These are phyloP conservation scores for Carex cristatella DNA, from an alignment of 176 grass and related monocot species.

Conservation along the genomic window DNA sequence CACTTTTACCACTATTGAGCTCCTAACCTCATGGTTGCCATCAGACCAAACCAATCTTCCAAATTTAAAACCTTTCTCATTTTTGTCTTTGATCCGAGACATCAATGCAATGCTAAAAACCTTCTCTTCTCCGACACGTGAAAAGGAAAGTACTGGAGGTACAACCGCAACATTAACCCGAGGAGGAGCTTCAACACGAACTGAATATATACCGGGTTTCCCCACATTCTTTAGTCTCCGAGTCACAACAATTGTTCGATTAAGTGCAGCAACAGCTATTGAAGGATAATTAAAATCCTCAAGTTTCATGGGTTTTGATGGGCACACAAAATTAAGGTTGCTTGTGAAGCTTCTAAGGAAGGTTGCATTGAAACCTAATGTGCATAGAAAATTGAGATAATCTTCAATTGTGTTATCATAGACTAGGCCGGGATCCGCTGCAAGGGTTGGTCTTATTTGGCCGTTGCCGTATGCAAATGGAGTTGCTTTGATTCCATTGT, in stretches of 20 bases:
- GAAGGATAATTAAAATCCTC: slow-evolving; percentile 93
- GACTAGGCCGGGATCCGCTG: slow-evolving; percentile 60
- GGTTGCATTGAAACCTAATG: slow-evolving; percentile 28
- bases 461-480: slow-evolving; percentile 60
- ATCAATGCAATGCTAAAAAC: slow-evolving; percentile 37
- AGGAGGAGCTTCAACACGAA: slow-evolving; percentile 26
- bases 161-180: slow-evolving; percentile 36
- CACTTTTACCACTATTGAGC: slow-evolving; percentile 53
- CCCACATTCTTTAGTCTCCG: slow-evolving; percentile 67
- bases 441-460: slow-evolving; percentile 61
- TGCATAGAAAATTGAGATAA: slow-evolving; percentile 63
- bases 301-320: background rate
- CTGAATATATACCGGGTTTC: slow-evolving; percentile 33
- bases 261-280: slow-evolving; percentile 36
- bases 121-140: slow-evolving; percentile 45
- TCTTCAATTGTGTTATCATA: slow-evolving; percentile 47
- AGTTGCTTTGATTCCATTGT: slow-evolving; percentile 26
- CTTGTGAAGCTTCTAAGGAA: slow-evolving; percentile 16
- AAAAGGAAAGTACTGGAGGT: slow-evolving; percentile 37
- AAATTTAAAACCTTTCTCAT: slow-evolving; percentile 47
- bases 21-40: slow-evolving; percentile 59
- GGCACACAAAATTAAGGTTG: slow-evolving; percentile 36
- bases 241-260: slow-evolving; percentile 25
- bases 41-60: slow-evolving; percentile 70
- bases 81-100: slow-evolving; percentile 24